These are phyloP conservation scores for Nothophaeocryptopus gaeumannii DNA, from an alignment of 2,329 filamentous ascomycete genomes.

Conservation along the genomic window DNA sequence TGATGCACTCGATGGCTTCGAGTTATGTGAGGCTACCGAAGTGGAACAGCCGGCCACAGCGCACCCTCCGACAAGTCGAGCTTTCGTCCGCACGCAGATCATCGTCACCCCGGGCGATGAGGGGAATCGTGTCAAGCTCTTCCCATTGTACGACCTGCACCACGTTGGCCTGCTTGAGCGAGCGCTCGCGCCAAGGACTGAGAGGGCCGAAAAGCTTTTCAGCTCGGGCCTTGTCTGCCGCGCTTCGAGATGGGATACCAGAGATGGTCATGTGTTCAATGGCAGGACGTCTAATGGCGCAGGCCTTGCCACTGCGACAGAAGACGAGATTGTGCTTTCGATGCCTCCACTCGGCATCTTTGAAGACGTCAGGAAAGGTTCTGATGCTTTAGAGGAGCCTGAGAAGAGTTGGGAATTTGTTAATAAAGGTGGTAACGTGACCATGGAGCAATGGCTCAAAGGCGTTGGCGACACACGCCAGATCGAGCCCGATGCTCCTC, in stretches of 20 bases:
- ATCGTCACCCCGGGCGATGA: constrained; percentile 12
- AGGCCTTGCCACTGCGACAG: neutral
- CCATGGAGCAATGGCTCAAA: constrained; percentile 25
- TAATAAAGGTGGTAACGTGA: constrained; percentile 6
- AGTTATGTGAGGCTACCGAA: neutral
- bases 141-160: constrained; percentile 19
- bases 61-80: neutral
- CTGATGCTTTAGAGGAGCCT: constrained; percentile 1
- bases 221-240: constrained; percentile 20
- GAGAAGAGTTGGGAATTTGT: constrained; percentile 15
- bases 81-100: constrained; percentile 14
- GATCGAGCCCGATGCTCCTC: constrained; percentile 12
- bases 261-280: constrained; percentile 25
- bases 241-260: constrained; percentile 14
- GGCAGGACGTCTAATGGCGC: constrained; percentile 15
- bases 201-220: constrained; percentile 9
- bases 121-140: constrained; percentile 13
- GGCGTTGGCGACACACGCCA: constrained; percentile 26
- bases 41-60: too few species aligned
- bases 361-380: constrained; percentile 7
- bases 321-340: constrained; percentile 5
- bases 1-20: constrained; percentile 17
- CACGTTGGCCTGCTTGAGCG: constrained; percentile 21
- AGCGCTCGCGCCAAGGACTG: constrained; percentile 9
- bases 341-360: constrained; percentile 10